phyloP scores from a whole-genome alignment of 495 filamentous ascomycete genomes.

The Penicillium salamii region DNA sequence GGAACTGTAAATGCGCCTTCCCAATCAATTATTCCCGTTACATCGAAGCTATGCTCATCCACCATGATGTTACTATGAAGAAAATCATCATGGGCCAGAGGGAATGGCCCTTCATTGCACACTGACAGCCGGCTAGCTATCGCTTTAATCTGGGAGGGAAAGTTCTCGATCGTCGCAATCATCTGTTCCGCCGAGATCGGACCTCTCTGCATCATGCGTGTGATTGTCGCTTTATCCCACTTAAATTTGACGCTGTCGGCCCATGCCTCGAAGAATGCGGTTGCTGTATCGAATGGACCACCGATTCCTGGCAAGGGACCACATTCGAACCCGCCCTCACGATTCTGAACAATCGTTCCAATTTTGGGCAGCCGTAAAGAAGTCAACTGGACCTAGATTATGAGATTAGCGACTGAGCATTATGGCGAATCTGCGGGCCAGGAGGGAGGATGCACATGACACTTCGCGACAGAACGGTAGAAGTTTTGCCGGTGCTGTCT shows the following conservation, averaged over 20 bases:
- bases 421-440: neutral
- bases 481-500: neutral
- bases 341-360: neutral
- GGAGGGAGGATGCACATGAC: neutral
- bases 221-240: neutral
- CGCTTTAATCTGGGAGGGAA: constrained; percentile 3
- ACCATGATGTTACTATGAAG: constrained; percentile 35
- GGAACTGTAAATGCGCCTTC: constrained; percentile 28
- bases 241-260: constrained; percentile 7
- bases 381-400: constrained; percentile 6
- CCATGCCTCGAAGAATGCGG: constrained; percentile 13
- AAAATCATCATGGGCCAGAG: constrained; percentile 26
- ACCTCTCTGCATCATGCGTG: neutral
- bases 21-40: constrained; percentile 35
- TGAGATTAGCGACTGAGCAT: neutral
- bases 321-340: constrained; percentile 1
- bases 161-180: constrained; percentile 1
- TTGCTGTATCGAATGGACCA: constrained; percentile 11
- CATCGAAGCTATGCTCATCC: constrained; percentile 20
- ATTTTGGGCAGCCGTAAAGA: constrained; percentile 10
- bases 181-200: constrained; percentile 2
- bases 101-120: constrained; percentile 8
- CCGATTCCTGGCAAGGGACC: constrained; percentile 8
- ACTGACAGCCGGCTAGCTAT: constrained; percentile 6
- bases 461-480: constrained; percentile 1